Base-by-base conservation (phyloP, 139 green algal genomes). In the Chlorella sp. region DNA sequence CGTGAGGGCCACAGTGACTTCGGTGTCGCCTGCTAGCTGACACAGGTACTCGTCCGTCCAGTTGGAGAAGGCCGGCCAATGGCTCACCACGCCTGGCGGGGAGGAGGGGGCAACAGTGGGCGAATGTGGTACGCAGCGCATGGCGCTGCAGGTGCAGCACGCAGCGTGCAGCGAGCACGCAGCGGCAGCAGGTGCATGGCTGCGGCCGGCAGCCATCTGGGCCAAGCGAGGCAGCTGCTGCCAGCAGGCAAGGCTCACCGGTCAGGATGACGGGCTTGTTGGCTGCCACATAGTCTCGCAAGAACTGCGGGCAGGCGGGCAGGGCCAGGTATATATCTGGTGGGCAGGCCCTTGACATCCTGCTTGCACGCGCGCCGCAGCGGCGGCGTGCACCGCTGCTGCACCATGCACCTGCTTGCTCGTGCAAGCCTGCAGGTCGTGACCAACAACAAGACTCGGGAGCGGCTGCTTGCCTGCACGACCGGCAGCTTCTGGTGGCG, bases 1-100 rank as follows among this genome's bases (percentile, higher is more conserved):
- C 3, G 87, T 90, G 24, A 88, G 70, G 2, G 87, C 87, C 13
- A 88, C 70, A 2, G 87, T 90, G 11, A 90, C 83, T 11, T 58
- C 40, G 3, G 51, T 79, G 78, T 82, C 60, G 6, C 83, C 83
- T 17, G 64, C 69, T 6, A 68, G 60, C 30, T 48, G 11, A 19
- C 58, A 62, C 1, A 88, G 51, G 60, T 90, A 85, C 0, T 73
- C 86, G 14, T 84, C 69, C 24, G 19, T 77, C 83, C 87, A 90
- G 3, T 60, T 83, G 26, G 32, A 1, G 7, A 54, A 36, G 32
- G 87, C 87, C 40, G 76, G 87, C 83, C 83, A 88, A 32, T 86
- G 82, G 54, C 32, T 58, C 32, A 81, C 64, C 19, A 62, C 72
- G 56, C 41, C 70, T 80, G 43, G 38, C 32, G 40, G 67, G 14